Evolutionary conservation across 208 protist species (phyloP).

Genomic region (Borovskyia barvae): DNA sequence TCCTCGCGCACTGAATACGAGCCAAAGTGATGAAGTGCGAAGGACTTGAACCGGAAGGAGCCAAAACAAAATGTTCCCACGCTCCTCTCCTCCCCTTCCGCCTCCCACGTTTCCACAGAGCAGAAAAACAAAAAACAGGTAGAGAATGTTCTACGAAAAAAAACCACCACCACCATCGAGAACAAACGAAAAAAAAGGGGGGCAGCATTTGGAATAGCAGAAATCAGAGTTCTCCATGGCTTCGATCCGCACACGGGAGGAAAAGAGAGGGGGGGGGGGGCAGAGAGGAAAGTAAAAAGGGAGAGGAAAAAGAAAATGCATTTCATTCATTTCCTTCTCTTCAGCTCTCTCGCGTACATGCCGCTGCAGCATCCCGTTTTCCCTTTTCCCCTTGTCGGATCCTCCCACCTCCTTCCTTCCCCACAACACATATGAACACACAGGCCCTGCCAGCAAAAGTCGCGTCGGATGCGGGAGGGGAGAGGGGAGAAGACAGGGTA

Average conservation of each 20-base stretch:
- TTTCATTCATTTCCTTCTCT: not conserved
- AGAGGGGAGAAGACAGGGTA: not conserved
- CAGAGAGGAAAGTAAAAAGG: constrained; percentile 11
- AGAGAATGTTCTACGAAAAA: not conserved
- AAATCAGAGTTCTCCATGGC: too few relatives aligned
- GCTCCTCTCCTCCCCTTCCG: too few relatives aligned
- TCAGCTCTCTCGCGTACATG: too few relatives aligned
- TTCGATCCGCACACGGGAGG: too few relatives aligned
- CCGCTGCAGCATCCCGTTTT: too few relatives aligned
- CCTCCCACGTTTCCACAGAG: too few relatives aligned
- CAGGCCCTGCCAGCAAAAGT: too few relatives aligned
- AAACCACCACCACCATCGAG: not conserved
- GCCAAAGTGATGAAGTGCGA: not conserved
- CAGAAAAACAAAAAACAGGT: not conserved
- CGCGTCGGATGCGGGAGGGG: constrained; percentile 3
- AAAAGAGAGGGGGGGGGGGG: too few relatives aligned
- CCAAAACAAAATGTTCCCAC: not conserved
- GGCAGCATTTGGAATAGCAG: not conserved
- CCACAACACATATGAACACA: too few relatives aligned
- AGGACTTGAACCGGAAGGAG: not conserved
- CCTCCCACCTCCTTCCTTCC: too few relatives aligned
- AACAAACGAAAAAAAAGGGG: not conserved
- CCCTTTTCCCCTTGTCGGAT: too few relatives aligned
- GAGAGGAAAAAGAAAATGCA: not conserved
- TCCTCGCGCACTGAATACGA: not conserved